Evolutionary conservation across 768 basidiomycete genomes (phyloP), one percentile per base, ranked within the genome.

Genomic region (Mycena alexandri): DNA sequence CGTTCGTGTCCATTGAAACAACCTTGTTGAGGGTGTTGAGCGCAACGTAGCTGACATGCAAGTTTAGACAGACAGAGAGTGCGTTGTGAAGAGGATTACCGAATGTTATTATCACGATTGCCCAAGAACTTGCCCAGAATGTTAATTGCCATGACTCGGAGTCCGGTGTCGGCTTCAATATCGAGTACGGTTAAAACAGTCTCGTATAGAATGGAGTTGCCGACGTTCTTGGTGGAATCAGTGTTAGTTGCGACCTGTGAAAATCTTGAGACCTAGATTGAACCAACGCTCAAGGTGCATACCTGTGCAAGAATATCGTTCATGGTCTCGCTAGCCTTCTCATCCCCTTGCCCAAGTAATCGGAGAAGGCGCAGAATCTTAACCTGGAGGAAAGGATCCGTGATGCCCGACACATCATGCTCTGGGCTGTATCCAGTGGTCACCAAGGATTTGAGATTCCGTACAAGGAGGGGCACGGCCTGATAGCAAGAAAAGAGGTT

Each of bases 141-240:
- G 77, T 99, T 99, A 79, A 99, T 99, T 0, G 98, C 98, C 98
- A 99, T 98, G 50, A 99, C 96, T 2, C 98, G 91, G 22, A 99
- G 82, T 21, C 96, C 95, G 46, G 89, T 92, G 76, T 99, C 98
- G 13, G 98, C 96, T 74, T 99, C 96, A 68, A 99, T 99, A 71
- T 99, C 97, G 52, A 99, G 85, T 19, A 99, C 92, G 1, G 96
- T 95, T 69, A 99, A 84, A 8, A 98, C 97, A 0, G 97, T 97
- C 81, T 99, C 98, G 77, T 99, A 99, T 36, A 99, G 80, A 69
- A 99, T 98, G 5, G 97, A 91, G 78, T 98, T 99, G 58, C 98
- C 98, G 71, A 99, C 98, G 74, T 99, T 99, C 81, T 99, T 99
- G 8, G 93, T 90, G 6, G 93, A 92, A 74, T 99, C 98, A 0